Base-by-base conservation (phyloP, 441 rosid genomes). In the Brassica hybrid region DNA sequence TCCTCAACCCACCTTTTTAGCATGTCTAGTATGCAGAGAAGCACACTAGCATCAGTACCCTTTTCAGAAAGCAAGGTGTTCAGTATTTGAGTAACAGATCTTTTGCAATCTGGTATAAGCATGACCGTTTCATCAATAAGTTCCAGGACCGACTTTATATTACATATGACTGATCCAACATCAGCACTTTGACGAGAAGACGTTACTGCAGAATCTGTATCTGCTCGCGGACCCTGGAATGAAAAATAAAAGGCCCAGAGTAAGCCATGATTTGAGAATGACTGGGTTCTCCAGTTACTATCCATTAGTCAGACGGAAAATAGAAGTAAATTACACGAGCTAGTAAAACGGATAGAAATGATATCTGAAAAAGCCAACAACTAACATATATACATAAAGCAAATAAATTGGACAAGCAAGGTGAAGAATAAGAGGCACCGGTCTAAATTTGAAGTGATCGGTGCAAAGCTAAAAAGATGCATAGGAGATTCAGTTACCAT, bases 1-100 rank as follows among this genome's bases (percentile, higher is more conserved):
- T 91, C 97, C 87, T 91, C 99, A 62, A 93, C 82, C 99, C 99
- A 97, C 86, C 94, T 90, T 81, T 91, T 97, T 76, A 94, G 76
- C 76, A 91, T 89, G 82, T 93, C 98, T 65, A 97, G 86, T 83
- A 94, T 88, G 86, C 97, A 91, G 63, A 94, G 95, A 76, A 97
- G 97, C 81, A 97, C 97, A 64, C 90, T 93, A 61, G 98, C 80
- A 88, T 94, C 98, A 50, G 97, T 94, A 54, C 97, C 97, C 81
- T 89, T 97, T 82, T 97, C 99, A 7, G 97, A 93, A 48, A 97
- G 94, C 82, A 94, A 86, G 58, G 85, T 76, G 83, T 94, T 97
- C 82, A 97, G 86, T 43, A 87, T 85, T 79, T 90, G 99, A 74
- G 91, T 88, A 32, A 89, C 87, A 50, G 90, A 79, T 81, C 94